Conservation (phyloP, 805 yeast species). For the Wickerhamia fluorescens region DNA sequence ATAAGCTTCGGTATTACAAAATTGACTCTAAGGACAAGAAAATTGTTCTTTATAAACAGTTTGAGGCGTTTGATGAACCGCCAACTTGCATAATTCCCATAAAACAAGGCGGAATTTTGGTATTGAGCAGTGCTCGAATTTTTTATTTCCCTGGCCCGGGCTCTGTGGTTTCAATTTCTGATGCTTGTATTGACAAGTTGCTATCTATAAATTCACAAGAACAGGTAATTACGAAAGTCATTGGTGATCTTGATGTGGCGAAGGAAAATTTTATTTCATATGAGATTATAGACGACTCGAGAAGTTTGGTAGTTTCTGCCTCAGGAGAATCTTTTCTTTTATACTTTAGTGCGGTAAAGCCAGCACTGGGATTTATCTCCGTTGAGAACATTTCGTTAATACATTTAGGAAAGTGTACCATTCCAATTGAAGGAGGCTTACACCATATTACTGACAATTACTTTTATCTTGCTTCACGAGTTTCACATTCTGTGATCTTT, state of each 20-base stretch:
- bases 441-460: conserved; percentile 18
- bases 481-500: conserved; percentile 26
- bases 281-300: conserved; percentile 18
- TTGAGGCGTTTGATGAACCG: conserved; percentile 22
- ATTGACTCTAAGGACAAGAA: conserved; percentile 5
- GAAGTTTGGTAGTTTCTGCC: conserved; percentile 21
- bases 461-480: conserved; percentile 23
- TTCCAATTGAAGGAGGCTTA: conserved; percentile 16
- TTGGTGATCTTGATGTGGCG: neutral
- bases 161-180: neutral
- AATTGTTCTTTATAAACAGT: conserved; percentile 13
- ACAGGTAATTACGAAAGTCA: conserved; percentile 14
- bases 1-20: conserved; percentile 24
- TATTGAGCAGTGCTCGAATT: conserved; percentile 16
- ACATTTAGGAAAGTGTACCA: conserved; percentile 22
- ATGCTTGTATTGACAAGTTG: conserved; percentile 5
- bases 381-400: conserved; percentile 14
- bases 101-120: conserved; percentile 19
- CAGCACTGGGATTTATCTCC: neutral
- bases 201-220: conserved; percentile 8
- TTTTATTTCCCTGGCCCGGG: conserved; percentile 23
- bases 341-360: conserved; percentile 8
- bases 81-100: conserved; percentile 21
- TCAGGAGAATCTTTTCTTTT: conserved; percentile 23
- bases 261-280: conserved; percentile 4